Conservation (phyloP, 495 filamentous ascomycete genomes). For the Penicillium cosmopolitanum region DNA sequence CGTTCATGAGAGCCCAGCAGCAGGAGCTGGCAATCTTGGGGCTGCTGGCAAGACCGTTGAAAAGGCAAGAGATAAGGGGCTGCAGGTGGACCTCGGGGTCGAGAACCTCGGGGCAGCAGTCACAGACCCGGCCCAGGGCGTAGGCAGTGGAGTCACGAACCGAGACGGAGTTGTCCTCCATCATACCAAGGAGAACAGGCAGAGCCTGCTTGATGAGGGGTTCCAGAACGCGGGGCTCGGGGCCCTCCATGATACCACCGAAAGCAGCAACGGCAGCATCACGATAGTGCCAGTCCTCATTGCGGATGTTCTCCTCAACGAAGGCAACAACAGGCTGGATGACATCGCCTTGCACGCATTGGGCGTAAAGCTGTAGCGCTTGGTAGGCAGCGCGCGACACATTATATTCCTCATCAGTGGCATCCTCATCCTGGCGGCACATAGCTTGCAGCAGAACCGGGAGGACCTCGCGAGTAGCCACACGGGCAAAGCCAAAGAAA, state of each 20-base stretch:
- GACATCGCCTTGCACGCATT: conserved; percentile 80
- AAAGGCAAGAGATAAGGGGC: conserved; percentile 82
- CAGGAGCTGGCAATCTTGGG: conserved; percentile 97
- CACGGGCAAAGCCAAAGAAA: conserved; percentile 87
- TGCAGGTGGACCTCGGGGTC: conserved; percentile 82
- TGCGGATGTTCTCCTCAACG: conserved; percentile 87
- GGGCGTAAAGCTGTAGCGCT: conserved; percentile 91
- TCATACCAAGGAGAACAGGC: conserved; percentile 89
- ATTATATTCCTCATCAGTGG: conserved; percentile 95
- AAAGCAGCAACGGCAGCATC: conserved; percentile 98
- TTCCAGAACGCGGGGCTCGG: conserved; percentile 83
- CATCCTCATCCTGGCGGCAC: conserved; percentile 97
- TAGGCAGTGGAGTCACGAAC: conserved; percentile 98
- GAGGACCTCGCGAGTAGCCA: conserved; percentile 89
- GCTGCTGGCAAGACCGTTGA: conserved; percentile 85
- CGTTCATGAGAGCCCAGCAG: conserved; percentile 99
- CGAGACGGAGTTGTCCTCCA: conserved; percentile 85
- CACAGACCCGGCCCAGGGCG: conserved; percentile 92
- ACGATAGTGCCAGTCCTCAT: conserved; percentile 87
- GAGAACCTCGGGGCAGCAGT: conserved; percentile 84
- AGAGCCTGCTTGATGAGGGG: conserved; percentile 94
- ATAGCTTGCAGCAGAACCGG: conserved; percentile 87
- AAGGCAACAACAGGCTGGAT: conserved; percentile 84
- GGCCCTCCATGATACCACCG: conserved; percentile 98
- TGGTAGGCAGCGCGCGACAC: conserved; percentile 94